Conservation (phyloP, 78 protist genomes). For the Trichosphaerium sp. region DNA sequence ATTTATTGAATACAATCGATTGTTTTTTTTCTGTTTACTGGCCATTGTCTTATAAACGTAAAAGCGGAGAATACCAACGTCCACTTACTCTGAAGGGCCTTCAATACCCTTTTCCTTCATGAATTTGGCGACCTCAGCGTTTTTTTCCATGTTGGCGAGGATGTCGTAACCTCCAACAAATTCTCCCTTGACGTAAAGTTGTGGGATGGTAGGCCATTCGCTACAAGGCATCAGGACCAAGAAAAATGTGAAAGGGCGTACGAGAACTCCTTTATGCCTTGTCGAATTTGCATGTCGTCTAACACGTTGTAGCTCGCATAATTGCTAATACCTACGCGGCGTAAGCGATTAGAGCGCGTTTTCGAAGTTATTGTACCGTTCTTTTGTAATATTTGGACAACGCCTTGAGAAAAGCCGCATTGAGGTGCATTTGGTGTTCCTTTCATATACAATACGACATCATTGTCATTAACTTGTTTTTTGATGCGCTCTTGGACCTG, state of each 20-base stretch:
- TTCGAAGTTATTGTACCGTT: slow-evolving; percentile 28
- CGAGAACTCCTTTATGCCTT: slow-evolving; percentile 63
- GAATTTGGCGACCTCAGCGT: slow-evolving; percentile 67
- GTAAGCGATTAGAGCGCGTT: neutral
- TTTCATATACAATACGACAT: slow-evolving; percentile 77
- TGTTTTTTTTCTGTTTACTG: no score
- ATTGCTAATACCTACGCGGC: neutral
- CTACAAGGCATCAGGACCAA: slow-evolving; percentile 18
- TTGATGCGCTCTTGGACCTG: slow-evolving; percentile 13
- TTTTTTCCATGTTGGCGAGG: slow-evolving; percentile 36
- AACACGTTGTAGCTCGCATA: slow-evolving; percentile 39
- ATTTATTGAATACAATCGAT: no score
- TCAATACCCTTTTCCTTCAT: no score
- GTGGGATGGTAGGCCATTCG: slow-evolving; percentile 94
- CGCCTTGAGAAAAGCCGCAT: slow-evolving; percentile 76
- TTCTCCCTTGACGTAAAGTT: slow-evolving; percentile 79
- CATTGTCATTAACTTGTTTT: slow-evolving; percentile 9
- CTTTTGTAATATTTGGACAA: slow-evolving; percentile 44
- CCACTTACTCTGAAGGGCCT: no score
- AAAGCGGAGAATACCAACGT: no score
- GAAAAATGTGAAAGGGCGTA: neutral
- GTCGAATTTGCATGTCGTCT: slow-evolving; percentile 41
- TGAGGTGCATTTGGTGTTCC: slow-evolving; percentile 74
- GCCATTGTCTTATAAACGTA: no score
- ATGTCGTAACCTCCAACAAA: slow-evolving; percentile 91